Conservation (phyloP, 345 rosid genomes). For the Pseudoturritis turrita region DNA sequence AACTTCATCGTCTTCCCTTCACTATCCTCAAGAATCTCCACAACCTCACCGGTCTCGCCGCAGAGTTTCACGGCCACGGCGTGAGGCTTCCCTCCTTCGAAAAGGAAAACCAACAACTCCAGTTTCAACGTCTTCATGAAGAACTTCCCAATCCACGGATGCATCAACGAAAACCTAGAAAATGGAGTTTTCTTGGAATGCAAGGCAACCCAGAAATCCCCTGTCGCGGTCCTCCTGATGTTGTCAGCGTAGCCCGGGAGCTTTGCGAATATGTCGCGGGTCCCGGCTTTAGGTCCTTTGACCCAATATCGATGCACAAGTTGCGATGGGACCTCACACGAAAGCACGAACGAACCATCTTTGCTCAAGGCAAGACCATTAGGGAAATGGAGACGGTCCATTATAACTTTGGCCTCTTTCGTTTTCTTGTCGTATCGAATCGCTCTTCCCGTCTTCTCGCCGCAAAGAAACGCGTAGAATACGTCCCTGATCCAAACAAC, state of each 20-base stretch:
- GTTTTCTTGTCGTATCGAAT: slow-evolving; percentile 53
- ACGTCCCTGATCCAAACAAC: slow-evolving; percentile 27
- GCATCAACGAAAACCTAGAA: slow-evolving; percentile 32
- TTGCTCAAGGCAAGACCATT: slow-evolving; percentile 74
- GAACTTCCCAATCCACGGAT: slow-evolving; percentile 39
- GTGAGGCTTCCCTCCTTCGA: slow-evolving; percentile 55
- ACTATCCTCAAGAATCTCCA: slow-evolving; percentile 48
- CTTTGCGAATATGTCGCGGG: slow-evolving; percentile 38
- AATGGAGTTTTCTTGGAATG: slow-evolving; percentile 40
- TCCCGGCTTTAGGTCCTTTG: slow-evolving; percentile 36
- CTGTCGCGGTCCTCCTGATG: slow-evolving; percentile 42
- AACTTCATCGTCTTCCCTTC: slow-evolving; percentile 48
- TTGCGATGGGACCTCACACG: slow-evolving; percentile 41
- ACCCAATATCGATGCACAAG: slow-evolving; percentile 46
- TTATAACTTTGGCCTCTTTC: slow-evolving; percentile 45
- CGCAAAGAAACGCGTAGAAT: slow-evolving; percentile 32
- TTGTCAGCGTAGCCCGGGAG: slow-evolving; percentile 63
- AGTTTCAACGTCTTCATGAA: slow-evolving; percentile 35
- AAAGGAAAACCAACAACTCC: slow-evolving; percentile 42
- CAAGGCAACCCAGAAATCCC: slow-evolving; percentile 64
- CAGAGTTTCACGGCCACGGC: slow-evolving; percentile 49
- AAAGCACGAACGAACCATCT: slow-evolving; percentile 47
- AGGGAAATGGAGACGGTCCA: slow-evolving; percentile 49
- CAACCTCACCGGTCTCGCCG: slow-evolving; percentile 42
- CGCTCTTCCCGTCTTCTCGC: slow-evolving; percentile 59